phyloP scores from a whole-genome alignment of 768 basidiomycete genomes.

The Phanerochaete sordida region DNA sequence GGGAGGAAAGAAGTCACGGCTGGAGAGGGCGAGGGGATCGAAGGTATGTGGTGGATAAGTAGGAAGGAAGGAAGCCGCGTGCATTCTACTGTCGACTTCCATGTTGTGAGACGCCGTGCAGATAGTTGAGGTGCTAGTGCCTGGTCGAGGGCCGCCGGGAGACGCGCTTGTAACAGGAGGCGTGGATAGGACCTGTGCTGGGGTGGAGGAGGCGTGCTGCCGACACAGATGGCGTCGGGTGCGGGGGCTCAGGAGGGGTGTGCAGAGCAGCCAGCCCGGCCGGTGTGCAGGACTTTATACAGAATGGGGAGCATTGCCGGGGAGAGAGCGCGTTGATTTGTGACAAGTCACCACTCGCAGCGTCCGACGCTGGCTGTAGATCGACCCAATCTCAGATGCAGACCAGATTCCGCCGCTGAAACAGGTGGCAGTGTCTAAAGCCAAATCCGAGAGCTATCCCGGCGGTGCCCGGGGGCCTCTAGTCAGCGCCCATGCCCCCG shows the following conservation, averaged over 20 bases:
- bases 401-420: background rate
- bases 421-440: background rate
- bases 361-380: constrained; percentile 8
- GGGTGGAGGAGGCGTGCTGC: constrained; percentile 8
- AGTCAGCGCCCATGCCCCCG: background rate
- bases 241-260: background rate
- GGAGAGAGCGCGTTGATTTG: constrained; percentile 11
- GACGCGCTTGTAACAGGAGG: constrained; percentile 12
- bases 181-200: background rate
- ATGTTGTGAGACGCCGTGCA: constrained; percentile 16
- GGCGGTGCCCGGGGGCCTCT: background rate
- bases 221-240: constrained; percentile 1
- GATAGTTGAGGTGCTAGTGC: constrained; percentile 7
- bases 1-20: constrained; percentile 12
- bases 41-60: constrained; percentile 14
- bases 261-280: background rate
- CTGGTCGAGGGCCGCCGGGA: constrained; percentile 12
- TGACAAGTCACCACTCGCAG: constrained; percentile 2
- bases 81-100: constrained; percentile 23
- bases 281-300: constrained; percentile 8
- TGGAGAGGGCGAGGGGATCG: constrained; percentile 13
- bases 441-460: background rate
- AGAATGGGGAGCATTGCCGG: constrained; percentile 9
- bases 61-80: constrained; percentile 16
- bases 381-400: constrained; percentile 5